Conservation (phyloP, 345 rosid genomes). For the Capsella bursapastoris region DNA sequence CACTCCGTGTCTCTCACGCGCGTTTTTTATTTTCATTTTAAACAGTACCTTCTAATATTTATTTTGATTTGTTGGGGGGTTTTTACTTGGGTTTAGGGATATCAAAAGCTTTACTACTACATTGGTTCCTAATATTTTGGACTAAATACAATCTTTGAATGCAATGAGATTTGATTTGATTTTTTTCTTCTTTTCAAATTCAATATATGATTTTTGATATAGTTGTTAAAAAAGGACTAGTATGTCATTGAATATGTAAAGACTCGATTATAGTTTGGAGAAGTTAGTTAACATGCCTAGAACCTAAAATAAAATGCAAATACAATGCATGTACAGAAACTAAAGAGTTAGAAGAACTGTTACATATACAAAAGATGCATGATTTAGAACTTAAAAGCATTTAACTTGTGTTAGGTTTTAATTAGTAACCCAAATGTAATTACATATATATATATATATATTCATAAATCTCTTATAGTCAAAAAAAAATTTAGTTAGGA, state of each 20-base stretch:
- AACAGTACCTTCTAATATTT: no score
- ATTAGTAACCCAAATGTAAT: not conserved
- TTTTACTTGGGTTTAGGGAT: constrained; percentile 2
- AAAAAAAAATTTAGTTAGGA: no score
- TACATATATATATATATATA: not conserved
- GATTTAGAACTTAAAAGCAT: not conserved
- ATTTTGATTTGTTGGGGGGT: not conserved
- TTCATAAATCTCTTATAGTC: not conserved
- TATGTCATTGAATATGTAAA: no score
- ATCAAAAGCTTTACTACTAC: not conserved
- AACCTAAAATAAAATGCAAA: not conserved
- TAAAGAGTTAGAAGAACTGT: not conserved
- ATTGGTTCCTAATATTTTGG: constrained; percentile 4
- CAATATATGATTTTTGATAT: not conserved
- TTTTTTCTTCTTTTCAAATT: not conserved
- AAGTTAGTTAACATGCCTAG: not conserved
- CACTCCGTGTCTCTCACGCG: constrained; percentile 1
- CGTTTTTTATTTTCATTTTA: not conserved
- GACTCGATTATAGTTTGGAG: not conserved
- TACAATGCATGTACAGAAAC: not conserved
- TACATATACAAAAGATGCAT: not conserved
- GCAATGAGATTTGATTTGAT: not conserved
- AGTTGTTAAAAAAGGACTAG: not conserved
- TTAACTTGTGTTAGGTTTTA: not conserved
- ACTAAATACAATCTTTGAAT: not conserved